Conservation (phyloP, 768 basidiomycete species). For the Lactarius indigo region DNA sequence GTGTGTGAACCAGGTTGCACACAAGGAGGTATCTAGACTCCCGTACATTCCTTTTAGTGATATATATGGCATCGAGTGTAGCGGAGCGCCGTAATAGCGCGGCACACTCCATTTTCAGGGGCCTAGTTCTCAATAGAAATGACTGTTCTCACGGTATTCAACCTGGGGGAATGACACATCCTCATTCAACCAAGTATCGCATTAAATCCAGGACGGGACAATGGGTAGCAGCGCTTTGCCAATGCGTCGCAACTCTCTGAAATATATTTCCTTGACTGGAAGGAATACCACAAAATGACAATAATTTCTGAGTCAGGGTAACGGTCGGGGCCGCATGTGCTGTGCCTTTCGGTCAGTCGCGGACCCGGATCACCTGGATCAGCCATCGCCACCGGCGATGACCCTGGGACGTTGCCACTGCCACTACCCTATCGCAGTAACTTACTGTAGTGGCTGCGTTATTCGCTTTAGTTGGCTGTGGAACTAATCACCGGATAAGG, state of each 20-base stretch:
- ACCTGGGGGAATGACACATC: background rate
- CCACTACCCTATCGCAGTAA: background rate
- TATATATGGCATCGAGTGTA: background rate
- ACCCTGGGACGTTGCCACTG: background rate
- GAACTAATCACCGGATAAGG: background rate
- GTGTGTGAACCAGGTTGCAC: background rate
- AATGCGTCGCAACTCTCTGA: background rate
- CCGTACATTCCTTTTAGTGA: background rate
- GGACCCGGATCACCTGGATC: no score
- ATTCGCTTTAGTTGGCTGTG: background rate
- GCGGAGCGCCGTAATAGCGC: background rate
- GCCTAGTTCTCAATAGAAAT: background rate
- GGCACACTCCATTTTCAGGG: background rate
- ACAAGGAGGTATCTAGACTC: background rate
- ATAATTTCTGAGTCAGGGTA: background rate
- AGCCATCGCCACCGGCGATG: no score
- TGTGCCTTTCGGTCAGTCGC: no score
- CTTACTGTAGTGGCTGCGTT: background rate
- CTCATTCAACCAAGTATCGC: background rate
- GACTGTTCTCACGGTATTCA: background rate
- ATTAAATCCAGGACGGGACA: background rate
- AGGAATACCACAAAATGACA: background rate
- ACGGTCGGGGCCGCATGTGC: no score
- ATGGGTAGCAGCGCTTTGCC: background rate
- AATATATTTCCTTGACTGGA: background rate